Base-by-base conservation (phyloP, 148 eudicot species). In the Silene conica region DNA sequence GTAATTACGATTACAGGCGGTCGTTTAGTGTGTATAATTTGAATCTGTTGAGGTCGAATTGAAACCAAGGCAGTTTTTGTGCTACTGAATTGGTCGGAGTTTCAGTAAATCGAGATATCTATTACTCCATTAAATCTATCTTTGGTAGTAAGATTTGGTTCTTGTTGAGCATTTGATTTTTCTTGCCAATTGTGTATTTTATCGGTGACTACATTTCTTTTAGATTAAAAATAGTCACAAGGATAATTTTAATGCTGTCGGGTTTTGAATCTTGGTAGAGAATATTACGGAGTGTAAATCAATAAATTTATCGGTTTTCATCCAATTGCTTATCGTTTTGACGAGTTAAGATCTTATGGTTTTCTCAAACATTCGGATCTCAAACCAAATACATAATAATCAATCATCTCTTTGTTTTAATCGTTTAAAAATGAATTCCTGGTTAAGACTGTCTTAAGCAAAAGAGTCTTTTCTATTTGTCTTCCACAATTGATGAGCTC, bases 1-100 rank as follows among this genome's bases (percentile, higher is more conserved):
- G 26, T 21, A 57, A 21, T 26, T 26, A 22, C 63, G 38, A 64
- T 68, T 41, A 18, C 25, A 45, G 28, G 18, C 59, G 28, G 58
- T 45, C 5, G 38, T 15, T 69, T 46, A 13, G 25, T 68, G 22
- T 76, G 43, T 38, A 59, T 75, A 22, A 43, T 68, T 41, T 67
- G 61, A 26, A 63, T 74, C 43, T 19, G 43, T 38, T 57, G 43
- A 41, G 65, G 65, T 16, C 48, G n/a, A 25, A 16, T 14, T 31
- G 63, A 41, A 21, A 22, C 43, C 4, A 0, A 15, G 19, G 23
- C 58, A 15, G 31, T 28, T 69, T 25, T 69, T 68, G 73, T 68
- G 28, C 28, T 66, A 21, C 45, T 68, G 52, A 67, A 15, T 45
- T 56, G 72, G 21, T 66, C 56, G 56, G 11, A 67, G 43, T 43